Evolutionary conservation across 805 yeast genomes (phyloP), one percentile per base, ranked within the genome.

Genomic region (Wickerhamiella azymoides): DNA sequence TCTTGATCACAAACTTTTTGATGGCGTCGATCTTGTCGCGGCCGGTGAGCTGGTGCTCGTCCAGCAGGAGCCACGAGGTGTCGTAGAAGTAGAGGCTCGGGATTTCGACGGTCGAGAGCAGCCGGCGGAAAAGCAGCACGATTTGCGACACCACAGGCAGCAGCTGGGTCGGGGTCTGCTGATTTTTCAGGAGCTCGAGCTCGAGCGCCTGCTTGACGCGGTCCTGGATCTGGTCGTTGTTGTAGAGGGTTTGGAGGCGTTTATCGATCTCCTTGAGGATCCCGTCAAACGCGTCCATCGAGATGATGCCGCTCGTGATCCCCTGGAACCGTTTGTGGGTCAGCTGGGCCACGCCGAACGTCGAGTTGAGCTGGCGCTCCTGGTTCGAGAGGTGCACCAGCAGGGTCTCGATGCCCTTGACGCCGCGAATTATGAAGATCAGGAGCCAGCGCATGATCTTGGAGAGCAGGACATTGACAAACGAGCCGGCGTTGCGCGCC

Each of bases 71-170:
- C 93, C 93, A 83, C 24, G 68, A 66, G 1, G 77, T 76, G 52
- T 80, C 77, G 55, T 78, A 75, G 50, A 78, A 76, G 54, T 73
- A 80, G 24, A 85, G 54, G 7, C 70, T 73, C 1, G 79, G 68
- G 1, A 72, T 62, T 50, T 74, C 70, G 21, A 71, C 64, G 21
- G 69, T 74, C 6, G 73, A 67, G 25, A 61, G 58, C 14, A 71
- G 60, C 38, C 63, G 61, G 13, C 67, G 59, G 55, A 71, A 77
- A n/a, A 70, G 67, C 6, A 69, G 72, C 44, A 78, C 60, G 10
- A 78, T 57, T 10, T 69, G 53, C 11, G 53, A 49, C 3, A 59
- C 57, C 11, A 63, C 56, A 1, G 64, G 57, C 25, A 54, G 42
- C n/a, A 66, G 57, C 21, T 60, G 72, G 0, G 62, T 61, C 0